Evolutionary conservation across 352 stramenopile genomes (phyloP).

Genomic region (Elongisporangium prolatum): DNA sequence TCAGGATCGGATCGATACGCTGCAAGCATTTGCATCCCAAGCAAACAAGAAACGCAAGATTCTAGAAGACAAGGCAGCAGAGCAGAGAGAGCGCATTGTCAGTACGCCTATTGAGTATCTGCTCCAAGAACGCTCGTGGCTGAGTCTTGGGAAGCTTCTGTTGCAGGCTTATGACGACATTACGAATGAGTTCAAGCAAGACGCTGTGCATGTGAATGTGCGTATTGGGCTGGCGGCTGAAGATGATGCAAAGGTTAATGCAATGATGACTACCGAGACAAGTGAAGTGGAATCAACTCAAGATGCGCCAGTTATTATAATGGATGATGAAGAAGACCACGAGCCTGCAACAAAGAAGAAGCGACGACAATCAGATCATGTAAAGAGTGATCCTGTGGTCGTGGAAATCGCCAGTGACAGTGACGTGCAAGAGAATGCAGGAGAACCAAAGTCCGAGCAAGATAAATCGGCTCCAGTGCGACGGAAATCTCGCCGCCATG

Average conservation of each 20-base stretch:
- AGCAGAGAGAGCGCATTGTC: constrained; percentile 10
- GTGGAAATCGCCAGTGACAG: constrained; percentile 23
- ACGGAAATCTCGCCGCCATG: constrained; percentile 60
- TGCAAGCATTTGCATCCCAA: constrained; percentile 11
- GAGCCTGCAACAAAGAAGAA: constrained; percentile 13
- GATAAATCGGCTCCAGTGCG: constrained; percentile 24
- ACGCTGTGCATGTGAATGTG: constrained; percentile 16
- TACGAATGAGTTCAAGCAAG: constrained; percentile 16
- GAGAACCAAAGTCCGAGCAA: constrained; percentile 14
- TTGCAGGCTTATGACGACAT: constrained; percentile 62
- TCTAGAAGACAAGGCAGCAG: constrained; percentile 12
- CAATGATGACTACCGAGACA: background rate
- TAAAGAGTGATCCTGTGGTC: background rate
- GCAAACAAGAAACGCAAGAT: constrained; percentile 26
- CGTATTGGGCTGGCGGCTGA: constrained; percentile 16
- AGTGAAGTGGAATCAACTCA: constrained; percentile 1
- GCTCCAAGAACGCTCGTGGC: constrained; percentile 44
- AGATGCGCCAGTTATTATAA: background rate
- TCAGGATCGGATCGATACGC: constrained; percentile 17
- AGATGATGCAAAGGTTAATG: constrained; percentile 3
- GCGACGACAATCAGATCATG: background rate
- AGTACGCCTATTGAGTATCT: constrained; percentile 26
- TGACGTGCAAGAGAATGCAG: constrained; percentile 35
- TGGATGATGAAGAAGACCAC: background rate
- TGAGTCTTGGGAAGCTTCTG: constrained; percentile 45